phyloP scores from a whole-genome alignment of 805 yeast species.

The Kuraishia floccosa region DNA sequence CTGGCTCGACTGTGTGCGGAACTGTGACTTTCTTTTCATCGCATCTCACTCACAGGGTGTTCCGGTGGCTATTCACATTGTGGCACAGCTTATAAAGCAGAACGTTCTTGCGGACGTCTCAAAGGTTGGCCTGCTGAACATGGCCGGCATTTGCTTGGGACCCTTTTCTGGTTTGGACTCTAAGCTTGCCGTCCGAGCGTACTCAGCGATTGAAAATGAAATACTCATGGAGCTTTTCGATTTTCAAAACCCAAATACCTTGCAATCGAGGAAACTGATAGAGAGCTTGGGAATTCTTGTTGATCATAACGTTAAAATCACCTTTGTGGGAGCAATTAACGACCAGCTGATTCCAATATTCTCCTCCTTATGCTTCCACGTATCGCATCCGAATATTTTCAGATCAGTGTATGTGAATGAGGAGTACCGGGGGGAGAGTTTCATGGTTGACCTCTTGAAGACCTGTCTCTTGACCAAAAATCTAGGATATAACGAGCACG shows the following conservation, averaged over 20 bases:
- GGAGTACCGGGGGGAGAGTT: constrained; percentile 20
- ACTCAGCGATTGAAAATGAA: constrained; percentile 77
- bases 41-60: constrained; percentile 93
- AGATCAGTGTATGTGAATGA: constrained; percentile 79
- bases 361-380: constrained; percentile 74
- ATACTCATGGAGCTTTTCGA: constrained; percentile 81
- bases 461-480: constrained; percentile 9
- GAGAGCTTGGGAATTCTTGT: constrained; percentile 57
- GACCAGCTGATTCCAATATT: constrained; percentile 93
- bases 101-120: constrained; percentile 9
- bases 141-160: constrained; percentile 91
- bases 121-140: constrained; percentile 66
- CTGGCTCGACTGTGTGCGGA: constrained; percentile 44
- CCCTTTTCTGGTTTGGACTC: constrained; percentile 86
- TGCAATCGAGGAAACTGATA: constrained; percentile 59
- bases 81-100: constrained; percentile 11
- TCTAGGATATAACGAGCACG: constrained; percentile 17
- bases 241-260: constrained; percentile 64
- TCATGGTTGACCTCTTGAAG: constrained; percentile 8
- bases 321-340: constrained; percentile 81
- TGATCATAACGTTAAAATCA: constrained; percentile 63
- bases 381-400: constrained; percentile 81
- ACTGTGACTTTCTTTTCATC: constrained; percentile 70
- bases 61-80: constrained; percentile 71
- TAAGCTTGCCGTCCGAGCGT: constrained; percentile 69